Conservation (phyloP, 257 asterid genomes). For the Scutellaria galericulata region DNA sequence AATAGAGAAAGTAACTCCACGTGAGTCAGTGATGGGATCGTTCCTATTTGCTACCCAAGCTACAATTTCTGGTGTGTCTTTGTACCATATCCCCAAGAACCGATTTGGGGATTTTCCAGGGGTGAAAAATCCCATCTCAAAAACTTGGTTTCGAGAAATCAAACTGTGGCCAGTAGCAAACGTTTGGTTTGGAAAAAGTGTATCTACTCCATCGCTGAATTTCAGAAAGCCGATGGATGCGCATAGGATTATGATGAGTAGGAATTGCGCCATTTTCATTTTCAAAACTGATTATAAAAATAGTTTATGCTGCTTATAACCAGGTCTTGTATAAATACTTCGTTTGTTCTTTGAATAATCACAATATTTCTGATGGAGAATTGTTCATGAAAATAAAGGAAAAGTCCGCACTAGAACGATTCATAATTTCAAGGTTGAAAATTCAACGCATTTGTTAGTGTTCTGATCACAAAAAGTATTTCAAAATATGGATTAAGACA, state of each 20-base stretch:
- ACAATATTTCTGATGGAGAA: no score
- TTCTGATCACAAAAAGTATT: no score
- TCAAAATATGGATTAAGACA: no score
- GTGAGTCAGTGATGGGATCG: conserved; percentile 28
- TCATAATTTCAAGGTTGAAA: no score
- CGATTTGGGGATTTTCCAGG: conserved; percentile 38
- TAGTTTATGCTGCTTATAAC: no score
- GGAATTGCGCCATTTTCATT: not conserved
- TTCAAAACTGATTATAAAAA: not conserved
- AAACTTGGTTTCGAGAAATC: conserved; percentile 25
- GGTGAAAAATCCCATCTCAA: conserved; percentile 42
- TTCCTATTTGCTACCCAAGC: conserved; percentile 47
- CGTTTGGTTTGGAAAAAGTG: conserved; percentile 22
- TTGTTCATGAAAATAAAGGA: no score
- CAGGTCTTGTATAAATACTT: no score
- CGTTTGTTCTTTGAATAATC: no score
- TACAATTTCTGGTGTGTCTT: conserved; percentile 31
- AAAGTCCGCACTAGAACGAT: no score
- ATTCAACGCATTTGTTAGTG: no score
- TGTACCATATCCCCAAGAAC: conserved; percentile 44
- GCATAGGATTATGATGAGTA: not conserved
- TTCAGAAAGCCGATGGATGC: not conserved
- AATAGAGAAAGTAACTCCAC: conserved; percentile 19
- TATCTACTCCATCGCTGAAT: not conserved
- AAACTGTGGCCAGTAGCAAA: conserved; percentile 11